Percentiles rank a stretch among this genome's conserved stretches.
phyloP scores from a whole-genome alignment of 2,329 filamentous ascomycete genomes.

The Penicillium oxalicum region DNA sequence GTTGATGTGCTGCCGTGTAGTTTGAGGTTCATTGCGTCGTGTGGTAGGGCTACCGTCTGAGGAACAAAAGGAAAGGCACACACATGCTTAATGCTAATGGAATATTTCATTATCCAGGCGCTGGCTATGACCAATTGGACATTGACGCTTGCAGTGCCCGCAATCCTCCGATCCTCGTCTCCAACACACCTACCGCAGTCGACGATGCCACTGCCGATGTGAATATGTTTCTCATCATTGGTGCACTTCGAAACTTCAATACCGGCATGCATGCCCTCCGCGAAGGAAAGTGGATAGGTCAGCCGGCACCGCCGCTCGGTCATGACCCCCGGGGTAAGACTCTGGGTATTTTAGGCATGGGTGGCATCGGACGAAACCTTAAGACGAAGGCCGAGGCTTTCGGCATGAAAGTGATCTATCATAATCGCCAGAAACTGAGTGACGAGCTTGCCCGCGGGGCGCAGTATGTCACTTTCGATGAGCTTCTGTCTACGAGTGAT shows the following conservation, averaged over 20 bases:
- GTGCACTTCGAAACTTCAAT: constrained; percentile 69
- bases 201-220: constrained; percentile 79
- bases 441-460: constrained; percentile 44
- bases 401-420: constrained; percentile 68
- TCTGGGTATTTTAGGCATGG: constrained; percentile 79
- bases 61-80: too few relatives aligned
- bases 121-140: constrained; percentile 81
- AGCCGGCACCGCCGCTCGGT: constrained; percentile 51
- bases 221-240: constrained; percentile 74
- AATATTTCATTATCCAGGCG: constrained; percentile 45
- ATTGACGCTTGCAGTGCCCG: constrained; percentile 63
- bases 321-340: constrained; percentile 74
- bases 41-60: constrained; percentile 26
- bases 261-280: constrained; percentile 60
- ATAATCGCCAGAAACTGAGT: constrained; percentile 61
- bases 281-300: constrained; percentile 61
- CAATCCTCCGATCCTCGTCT: constrained; percentile 57
- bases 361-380: constrained; percentile 73
- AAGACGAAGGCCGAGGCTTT: constrained; percentile 69
- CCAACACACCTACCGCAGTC: constrained; percentile 74
- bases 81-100: background rate
- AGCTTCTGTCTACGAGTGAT: constrained; percentile 63
- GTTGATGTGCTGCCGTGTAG: constrained; percentile 45
- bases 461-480: constrained; percentile 60
- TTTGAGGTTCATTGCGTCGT: constrained; percentile 35